Evolutionary conservation across 1,284 basidiomycete species (phyloP), one percentile per base, ranked within the genome.

Genomic region (Serendipita sp.): DNA sequence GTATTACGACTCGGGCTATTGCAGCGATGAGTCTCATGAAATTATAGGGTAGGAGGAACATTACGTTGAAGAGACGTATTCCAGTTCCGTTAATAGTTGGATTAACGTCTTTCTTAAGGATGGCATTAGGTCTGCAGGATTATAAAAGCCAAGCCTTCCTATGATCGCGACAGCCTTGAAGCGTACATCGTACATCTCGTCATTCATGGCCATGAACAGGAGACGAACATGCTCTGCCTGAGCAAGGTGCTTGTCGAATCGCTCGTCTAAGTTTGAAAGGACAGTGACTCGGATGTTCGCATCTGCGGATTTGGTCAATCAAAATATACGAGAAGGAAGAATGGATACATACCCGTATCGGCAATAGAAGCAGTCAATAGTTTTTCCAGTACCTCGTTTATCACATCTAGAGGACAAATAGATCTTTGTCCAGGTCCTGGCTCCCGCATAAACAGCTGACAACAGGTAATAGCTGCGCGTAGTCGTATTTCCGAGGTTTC

Each of bases 41-140:
- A 64, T 66, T 42, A 66, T 63, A 45, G 38, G 29, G 60, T 10
- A 3, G 13, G 4, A 22, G 32, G 45, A 30, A 2, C 76, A 83
- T 65, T 70, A 92, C 88, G 84, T 83, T 62, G 92, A 87, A 2
- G 89, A 94, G 2, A 95, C 93, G 71, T 98, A 99, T 74, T 99
- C 95, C 58, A 99, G 77, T 74, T 99, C 96, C 0, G 96, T 99
- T 62, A 99, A 79, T 5, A 99, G 82, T 72, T 99, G 95, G 65
- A 99, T 97, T 63, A 99, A 78, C 1, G 94, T 89, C 74, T 99
- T 99, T 61, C 96, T 82, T 43, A 99, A 76, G 3, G 93, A 95
- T 2, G 96, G 95, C 90, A 99, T 98, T 38, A 99, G 94, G 75
- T 98, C 97, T 42, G 96, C 96, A 0, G 96, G 96, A 70, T 99